Conservation (phyloP, 768 basidiomycete species). For the Tylopilus sp. region DNA sequence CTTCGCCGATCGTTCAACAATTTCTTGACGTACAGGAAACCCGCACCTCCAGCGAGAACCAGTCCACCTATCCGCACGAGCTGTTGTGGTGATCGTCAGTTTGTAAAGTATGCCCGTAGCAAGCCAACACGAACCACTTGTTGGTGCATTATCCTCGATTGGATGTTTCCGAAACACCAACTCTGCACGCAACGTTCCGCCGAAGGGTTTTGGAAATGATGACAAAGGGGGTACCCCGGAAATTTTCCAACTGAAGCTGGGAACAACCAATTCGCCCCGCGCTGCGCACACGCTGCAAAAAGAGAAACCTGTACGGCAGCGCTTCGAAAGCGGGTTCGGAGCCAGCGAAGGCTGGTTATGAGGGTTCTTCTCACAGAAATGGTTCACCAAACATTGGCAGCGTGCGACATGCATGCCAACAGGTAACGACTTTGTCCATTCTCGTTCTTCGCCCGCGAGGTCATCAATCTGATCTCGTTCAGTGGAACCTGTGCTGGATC, state of each 20-base stretch:
- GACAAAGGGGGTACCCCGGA: conserved; percentile 5
- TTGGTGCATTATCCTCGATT: conserved; percentile 14
- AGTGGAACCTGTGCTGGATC: neutral
- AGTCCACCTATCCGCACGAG: conserved; percentile 26
- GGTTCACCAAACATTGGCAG: neutral
- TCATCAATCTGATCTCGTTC: conserved; percentile 8
- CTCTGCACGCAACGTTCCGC: neutral
- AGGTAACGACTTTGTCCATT: conserved; percentile 6
- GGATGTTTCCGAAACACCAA: neutral
- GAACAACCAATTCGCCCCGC: conserved; percentile 1
- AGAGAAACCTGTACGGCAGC: conserved; percentile 7
- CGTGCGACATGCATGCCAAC: neutral
- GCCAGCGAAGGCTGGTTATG: neutral
- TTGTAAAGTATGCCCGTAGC: too few relatives aligned
- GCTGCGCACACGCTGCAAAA: neutral
- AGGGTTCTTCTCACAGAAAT: conserved; percentile 14
- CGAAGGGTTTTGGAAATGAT: neutral
- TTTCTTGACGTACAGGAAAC: conserved; percentile 32
- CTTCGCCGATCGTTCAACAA: conserved; percentile 26
- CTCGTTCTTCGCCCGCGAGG: neutral
- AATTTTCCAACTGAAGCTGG: conserved; percentile 13
- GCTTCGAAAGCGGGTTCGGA: neutral
- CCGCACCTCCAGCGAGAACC: conserved; percentile 26
- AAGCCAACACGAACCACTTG: conserved; percentile 15
- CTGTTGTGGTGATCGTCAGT: conserved; percentile 7